Base-by-base conservation (phyloP, 345 rosid genomes). In the Raphanus sativus region DNA sequence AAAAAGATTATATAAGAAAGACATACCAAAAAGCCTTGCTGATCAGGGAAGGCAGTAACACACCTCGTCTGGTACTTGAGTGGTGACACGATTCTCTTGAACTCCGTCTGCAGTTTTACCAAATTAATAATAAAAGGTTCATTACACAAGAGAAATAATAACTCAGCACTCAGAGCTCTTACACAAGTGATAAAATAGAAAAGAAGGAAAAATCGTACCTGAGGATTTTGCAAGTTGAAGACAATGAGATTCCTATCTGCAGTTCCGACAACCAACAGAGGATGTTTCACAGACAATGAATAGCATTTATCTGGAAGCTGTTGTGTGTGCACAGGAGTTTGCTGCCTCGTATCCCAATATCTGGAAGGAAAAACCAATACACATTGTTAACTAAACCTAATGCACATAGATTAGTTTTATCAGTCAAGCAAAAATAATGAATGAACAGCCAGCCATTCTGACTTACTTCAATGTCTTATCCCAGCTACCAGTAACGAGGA, bases 21-120 rank as follows among this genome's bases (percentile, higher is more conserved):
- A 32, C 86, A 10, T 90, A 96, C 99, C 91, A 96, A 74, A 83
- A 95, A 91, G 3, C 42, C 99, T 85, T 91, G 97, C 83, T 95
- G 99, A 82, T 92, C 99, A 52, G 99, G 99, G 83, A 95, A 95
- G 74, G 97, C 96, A 62, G 97, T 93, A 67, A 96, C 88, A 82
- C 96, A 91, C 82, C 99, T 88, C 32, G 98, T 91, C 84, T 91
- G 99, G 84, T 96, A 91, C 88, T 96, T 93, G 73, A 96, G 78
- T 4, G 98, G 98, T 7, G 98, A 93, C 66, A 48, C 62, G 26
- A 96, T 86, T 84, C 94, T 93, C 87, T 91, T 96, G 89, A 83
- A 96, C 80, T 91, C 98, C n/a, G 85, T 69, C 99, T 93, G 86
- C 71, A 60, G 36, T 11, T 42, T 80, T 50, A 62, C 36, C 38